Evolutionary conservation across 2,329 filamentous ascomycete species (phyloP), one percentile per base, ranked within the genome.

Genomic region (Phaeophleospora eucalypticola): DNA sequence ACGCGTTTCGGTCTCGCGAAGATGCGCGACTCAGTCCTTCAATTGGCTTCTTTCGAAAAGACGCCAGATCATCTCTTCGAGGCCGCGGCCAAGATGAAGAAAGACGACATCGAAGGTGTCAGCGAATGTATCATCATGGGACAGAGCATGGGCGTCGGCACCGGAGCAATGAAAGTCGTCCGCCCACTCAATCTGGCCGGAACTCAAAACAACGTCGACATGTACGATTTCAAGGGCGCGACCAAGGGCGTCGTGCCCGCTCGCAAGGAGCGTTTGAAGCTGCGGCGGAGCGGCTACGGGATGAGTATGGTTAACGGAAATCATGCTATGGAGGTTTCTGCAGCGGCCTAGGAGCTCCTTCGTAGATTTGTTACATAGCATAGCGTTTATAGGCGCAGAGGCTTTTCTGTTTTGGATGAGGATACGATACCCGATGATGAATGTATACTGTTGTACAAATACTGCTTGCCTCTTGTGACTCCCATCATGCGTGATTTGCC

Each of bases 51-150:
- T 15, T 98, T 98, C 64, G 93, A 98, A 71, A 97, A 97, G 79
- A 98, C 93, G 38, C 89, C 93, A 0, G 93, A 98, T 65, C 93
- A 98, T 70, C 71, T 98, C 34, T 98, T 98, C 62, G 91, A 96
- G 54, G 93, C 93, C 2, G 93, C 90, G 4, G 87, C 89, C 4
- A 83, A 84, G 46, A 94, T 94, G 77, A 96, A 96, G 74, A 85
- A 82, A 20, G 93, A 98, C 70, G 78, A 81, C 53, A 94, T 98
- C 51, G 87, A 95, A 67, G 93, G 93, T 60, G 93, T 98, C 8
- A 87, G 82, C 45, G 93, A 98, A 71, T 94, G 89, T 69, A 97
- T 98, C 64, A 98, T 98, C 65, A 93, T 97, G 84, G 93, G 93
- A 14, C 91, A 97, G 75, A 90, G 85, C 35, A 94, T 97, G 80